Percentiles rank a stretch among this genome's conserved stretches.
phyloP scores from a whole-genome alignment of 1,284 basidiomycete genomes.

The Melampsora larici-populina region DNA sequence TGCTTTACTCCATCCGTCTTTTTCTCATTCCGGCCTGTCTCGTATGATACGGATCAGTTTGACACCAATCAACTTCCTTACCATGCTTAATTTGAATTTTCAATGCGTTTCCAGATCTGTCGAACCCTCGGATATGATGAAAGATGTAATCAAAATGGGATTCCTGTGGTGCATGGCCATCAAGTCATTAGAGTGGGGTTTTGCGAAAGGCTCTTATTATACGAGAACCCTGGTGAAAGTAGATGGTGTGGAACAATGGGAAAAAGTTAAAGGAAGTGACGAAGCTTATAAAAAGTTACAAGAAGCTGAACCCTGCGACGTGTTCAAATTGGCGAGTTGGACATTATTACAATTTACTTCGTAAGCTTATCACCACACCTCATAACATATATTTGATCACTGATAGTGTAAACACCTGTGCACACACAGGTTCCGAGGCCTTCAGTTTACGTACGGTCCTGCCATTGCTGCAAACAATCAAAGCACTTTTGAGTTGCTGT shows the following conservation, averaged over 20 bases:
- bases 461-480: neutral
- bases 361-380: neutral
- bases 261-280: neutral
- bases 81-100: too few species aligned
- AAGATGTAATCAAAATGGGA: too few species aligned
- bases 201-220: neutral
- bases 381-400: too few species aligned
- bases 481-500: neutral
- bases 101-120: too few species aligned
- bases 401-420: too few species aligned
- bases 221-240: neutral
- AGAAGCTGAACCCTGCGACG: too few species aligned
- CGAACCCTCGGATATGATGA: too few species aligned
- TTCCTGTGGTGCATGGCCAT: neutral
- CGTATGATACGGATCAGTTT: too few species aligned
- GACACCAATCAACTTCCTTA: too few species aligned
- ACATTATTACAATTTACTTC: neutral
- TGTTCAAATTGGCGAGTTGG: neutral
- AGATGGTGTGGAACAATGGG: neutral
- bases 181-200: neutral
- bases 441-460: neutral
- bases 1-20: too few species aligned
- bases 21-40: too few species aligned
- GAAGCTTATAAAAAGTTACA: too few species aligned
- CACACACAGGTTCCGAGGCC: neutral